Conservation (phyloP, 768 basidiomycete genomes). For the Crassisporium funariophilum region DNA sequence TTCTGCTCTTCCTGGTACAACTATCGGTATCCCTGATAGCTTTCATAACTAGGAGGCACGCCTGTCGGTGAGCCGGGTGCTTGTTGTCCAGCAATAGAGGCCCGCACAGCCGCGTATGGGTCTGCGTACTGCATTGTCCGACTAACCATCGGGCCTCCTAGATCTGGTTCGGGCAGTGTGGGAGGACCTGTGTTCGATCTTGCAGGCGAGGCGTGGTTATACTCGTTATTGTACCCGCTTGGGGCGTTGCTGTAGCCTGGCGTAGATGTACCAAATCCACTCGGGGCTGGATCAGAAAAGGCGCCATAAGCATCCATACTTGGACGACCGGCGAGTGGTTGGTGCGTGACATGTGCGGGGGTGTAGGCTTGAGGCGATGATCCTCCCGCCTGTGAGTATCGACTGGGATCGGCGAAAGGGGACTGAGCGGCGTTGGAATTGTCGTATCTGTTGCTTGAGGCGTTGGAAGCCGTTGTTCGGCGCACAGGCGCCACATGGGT, state of each 20-base stretch:
- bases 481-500: constrained; percentile 47
- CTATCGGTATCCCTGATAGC: constrained; percentile 53
- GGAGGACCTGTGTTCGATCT: constrained; percentile 32
- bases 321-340: constrained; percentile 46
- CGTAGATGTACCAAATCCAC: constrained; percentile 58
- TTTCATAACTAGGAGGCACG: constrained; percentile 54
- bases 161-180: constrained; percentile 43
- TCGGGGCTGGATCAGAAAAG: constrained; percentile 85
- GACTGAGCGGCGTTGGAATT: constrained; percentile 32
- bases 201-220: constrained; percentile 26
- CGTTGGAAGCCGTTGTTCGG: constrained; percentile 23
- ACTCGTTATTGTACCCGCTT: constrained; percentile 13
- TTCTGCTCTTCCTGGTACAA: constrained; percentile 4
- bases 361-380: constrained; percentile 27
- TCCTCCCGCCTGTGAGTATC: constrained; percentile 40
- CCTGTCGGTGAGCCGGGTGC: constrained; percentile 26
- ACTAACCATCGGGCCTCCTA: constrained; percentile 62
- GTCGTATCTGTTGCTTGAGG: constrained; percentile 28
- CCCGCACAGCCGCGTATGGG: constrained; percentile 82
- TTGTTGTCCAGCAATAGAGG: constrained; percentile 44
- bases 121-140: constrained; percentile 94
- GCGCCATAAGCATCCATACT: constrained; percentile 91
- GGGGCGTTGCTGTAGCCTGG: constrained; percentile 25
- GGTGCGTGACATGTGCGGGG: constrained; percentile 28
- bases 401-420: constrained; percentile 60